phyloP scores from a whole-genome alignment of 225 moss, liverwort and hornwort genomes.

The Pseudisothecium myosuroides region DNA sequence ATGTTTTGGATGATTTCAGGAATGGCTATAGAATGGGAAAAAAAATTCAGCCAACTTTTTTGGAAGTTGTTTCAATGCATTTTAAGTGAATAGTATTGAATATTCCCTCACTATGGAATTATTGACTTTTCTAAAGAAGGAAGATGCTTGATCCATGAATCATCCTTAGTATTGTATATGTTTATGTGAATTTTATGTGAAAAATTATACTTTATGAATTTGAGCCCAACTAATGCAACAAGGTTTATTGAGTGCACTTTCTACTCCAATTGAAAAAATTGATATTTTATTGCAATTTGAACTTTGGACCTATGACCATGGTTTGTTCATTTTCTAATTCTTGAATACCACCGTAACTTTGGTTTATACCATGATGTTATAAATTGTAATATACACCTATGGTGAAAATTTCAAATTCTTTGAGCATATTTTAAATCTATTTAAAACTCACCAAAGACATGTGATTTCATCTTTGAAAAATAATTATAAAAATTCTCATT shows the following conservation, averaged over 20 bases:
- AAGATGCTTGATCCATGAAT: accelerated
- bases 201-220: not conserved
- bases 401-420: not conserved
- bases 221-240: not conserved
- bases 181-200: too few species aligned
- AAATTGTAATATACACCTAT: not conserved
- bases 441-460: too few species aligned
- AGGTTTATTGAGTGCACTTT: not conserved
- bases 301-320: not conserved
- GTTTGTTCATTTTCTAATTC: not conserved
- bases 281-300: not conserved
- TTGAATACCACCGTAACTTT: accelerated
- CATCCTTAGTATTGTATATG: accelerated
- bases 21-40: accelerated
- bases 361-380: not conserved
- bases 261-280: not conserved
- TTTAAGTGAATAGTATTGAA: not conserved
- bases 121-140: not conserved
- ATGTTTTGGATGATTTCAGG: accelerated
- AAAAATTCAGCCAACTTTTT: not conserved
- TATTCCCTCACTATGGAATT: not conserved
- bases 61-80: accelerated
- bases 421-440: not conserved
- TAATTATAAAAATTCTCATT: not conserved
- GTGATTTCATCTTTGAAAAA: not conserved